Evolutionary conservation across 306 rosid species (phyloP).

Genomic region (Quercus wislizeni): DNA sequence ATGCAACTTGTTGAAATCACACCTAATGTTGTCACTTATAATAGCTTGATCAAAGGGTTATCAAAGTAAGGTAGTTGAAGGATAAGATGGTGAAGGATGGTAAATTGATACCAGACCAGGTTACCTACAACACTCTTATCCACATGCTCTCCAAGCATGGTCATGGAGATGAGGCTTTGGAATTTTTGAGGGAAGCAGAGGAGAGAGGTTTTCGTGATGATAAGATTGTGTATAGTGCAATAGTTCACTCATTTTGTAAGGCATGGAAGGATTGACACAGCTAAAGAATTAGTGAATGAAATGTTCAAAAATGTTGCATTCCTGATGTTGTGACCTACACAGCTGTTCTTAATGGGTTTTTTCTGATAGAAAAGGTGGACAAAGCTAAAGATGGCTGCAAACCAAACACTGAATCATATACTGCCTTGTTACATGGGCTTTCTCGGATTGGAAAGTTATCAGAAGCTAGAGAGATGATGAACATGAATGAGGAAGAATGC

Average conservation of each 20-base stretch:
- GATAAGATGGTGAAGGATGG: conserved; percentile 50
- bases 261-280: conserved; percentile 49
- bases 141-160: conserved; percentile 71
- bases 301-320: conserved; percentile 66
- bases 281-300: conserved; percentile 61
- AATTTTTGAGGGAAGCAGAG: conserved; percentile 73
- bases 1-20: conserved; percentile 61
- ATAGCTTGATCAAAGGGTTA: conserved; percentile 66
- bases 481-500: no score
- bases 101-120: conserved; percentile 65
- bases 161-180: conserved; percentile 66
- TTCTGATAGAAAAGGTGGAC: conserved; percentile 66
- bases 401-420: no score
- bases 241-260: conserved; percentile 78
- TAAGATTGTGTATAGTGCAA: conserved; percentile 80
- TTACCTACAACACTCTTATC: conserved; percentile 74
- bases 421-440: no score
- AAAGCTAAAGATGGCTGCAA: conserved; percentile 56
- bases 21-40: conserved; percentile 66
- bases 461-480: no score
- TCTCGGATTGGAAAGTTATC: no score
- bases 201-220: conserved; percentile 62
- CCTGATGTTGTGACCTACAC: conserved; percentile 90
- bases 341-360: conserved; percentile 68
- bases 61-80: conserved; percentile 52